These are phyloP conservation scores for Dendrocalamus latiflorus DNA, from an alignment of 202 grass and related monocot species.

Conservation along the genomic window DNA sequence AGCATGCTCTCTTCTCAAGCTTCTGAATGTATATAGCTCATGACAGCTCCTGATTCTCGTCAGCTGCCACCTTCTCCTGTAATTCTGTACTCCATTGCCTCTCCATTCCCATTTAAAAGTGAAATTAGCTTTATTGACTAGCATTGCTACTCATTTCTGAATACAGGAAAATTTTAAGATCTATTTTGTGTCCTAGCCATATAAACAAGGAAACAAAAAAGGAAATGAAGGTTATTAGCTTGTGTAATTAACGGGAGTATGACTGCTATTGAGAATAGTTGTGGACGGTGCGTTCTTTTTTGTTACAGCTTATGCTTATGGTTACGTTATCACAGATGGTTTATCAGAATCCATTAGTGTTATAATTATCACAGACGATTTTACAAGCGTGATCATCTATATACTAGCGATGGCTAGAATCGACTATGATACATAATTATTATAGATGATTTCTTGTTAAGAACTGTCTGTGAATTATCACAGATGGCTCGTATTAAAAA, in stretches of 20 bases:
- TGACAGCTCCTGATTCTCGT: constrained; percentile 34
- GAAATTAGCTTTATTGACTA: constrained; percentile 36
- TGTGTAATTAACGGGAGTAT: background rate
- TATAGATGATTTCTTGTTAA: too few species aligned
- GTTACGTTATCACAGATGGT: too few species aligned
- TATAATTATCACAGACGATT: too few species aligned
- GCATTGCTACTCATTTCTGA: background rate
- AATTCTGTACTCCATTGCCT: constrained; percentile 24
- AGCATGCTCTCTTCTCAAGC: constrained; percentile 32
- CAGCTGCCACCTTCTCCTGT: constrained; percentile 43
- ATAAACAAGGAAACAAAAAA: background rate
- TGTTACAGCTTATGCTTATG: too few species aligned
- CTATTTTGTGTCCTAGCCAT: background rate
- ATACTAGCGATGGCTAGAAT: too few species aligned
- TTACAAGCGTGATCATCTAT: too few species aligned
- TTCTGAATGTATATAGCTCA: constrained; percentile 60
- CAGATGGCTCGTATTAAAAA: too few species aligned
- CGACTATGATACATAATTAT: too few species aligned
- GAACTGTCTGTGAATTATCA: too few species aligned
- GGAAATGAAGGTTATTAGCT: background rate
- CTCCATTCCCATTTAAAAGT: constrained; percentile 25
- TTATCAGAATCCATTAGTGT: too few species aligned
- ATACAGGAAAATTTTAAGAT: background rate
- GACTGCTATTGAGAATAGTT: background rate
- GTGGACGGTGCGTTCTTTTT: too few species aligned